Evolutionary conservation across 2,329 filamentous ascomycete genomes (phyloP), one percentile per base, ranked within the genome.

Genomic region (Colletotrichum melonis): DNA sequence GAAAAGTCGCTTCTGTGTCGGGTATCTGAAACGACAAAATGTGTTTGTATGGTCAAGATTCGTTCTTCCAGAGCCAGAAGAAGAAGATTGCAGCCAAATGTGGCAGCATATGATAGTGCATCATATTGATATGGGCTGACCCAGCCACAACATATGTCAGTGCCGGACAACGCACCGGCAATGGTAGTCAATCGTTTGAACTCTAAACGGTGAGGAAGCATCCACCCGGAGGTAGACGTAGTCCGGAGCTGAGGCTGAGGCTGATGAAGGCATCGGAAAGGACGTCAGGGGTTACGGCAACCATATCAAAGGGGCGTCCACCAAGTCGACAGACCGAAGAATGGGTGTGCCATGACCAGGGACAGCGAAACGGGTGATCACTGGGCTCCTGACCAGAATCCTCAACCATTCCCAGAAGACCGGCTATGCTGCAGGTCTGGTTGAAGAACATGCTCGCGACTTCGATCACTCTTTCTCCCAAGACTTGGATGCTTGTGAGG

Each of bases 181-280:
- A 42, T 60, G 35, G 26, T 14, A 30, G 49, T 28, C 32, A 46
- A 32, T 55, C 54, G 24, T 26, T n/a, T 46, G 28, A 19, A 24
- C 54, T 35, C 59, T 55, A 64, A 35, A 24, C 35, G 14, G 26
- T 35, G 3, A 60, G 52, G 22, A 57, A 58, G 22, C 60, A 60
- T 60, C 58, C 42, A 46, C 30, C 52, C 28, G 16, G 28, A 42
- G 57, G 59, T 19, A 56, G 64, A 42, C 49, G 35, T 46, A 52
- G 59, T 54, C 60, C 60, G n/a, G 60, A 57, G 70, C 60, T 70
- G 70, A 59, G 72, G 54, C 55, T 72, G 72, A 38, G 67, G 72
- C 68, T 74, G 68, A 74, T 72, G 55, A 58, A 46, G 63, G 42
- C 54, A 67, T 58, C 52, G 56, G 63, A 42, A 68, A 22, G 30